phyloP scores from a whole-genome alignment of 2,329 filamentous ascomycete genomes.

The Aspergillus pseudonomiae region DNA sequence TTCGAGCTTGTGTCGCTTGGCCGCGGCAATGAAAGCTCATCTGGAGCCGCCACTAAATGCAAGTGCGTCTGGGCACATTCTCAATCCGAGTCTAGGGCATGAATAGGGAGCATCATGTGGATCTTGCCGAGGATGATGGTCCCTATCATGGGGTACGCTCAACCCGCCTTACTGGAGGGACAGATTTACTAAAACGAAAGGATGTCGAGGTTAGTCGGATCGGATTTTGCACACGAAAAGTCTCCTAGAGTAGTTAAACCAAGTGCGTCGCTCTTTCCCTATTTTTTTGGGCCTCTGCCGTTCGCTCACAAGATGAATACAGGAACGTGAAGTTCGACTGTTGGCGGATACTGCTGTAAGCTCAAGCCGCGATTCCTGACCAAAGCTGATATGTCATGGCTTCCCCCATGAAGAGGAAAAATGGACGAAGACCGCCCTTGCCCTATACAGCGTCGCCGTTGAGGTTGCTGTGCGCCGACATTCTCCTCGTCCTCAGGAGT shows the following conservation, averaged over 20 bases:
- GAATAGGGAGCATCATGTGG: neutral
- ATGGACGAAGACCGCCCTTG: constrained; percentile 24
- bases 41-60: too few relatives aligned
- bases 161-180: neutral
- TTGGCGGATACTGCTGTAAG: neutral
- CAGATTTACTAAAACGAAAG: neutral
- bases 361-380: neutral
- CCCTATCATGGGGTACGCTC: neutral
- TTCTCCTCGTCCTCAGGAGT: constrained; percentile 39
- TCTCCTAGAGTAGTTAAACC: too few relatives aligned
- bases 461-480: constrained; percentile 42
- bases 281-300: neutral
- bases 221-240: too few relatives aligned
- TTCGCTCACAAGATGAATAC: neutral
- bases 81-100: too few relatives aligned
- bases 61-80: too few relatives aligned
- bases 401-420: neutral
- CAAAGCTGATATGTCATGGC: neutral
- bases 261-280: neutral
- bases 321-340: neutral
- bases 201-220: too few relatives aligned
- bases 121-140: neutral
- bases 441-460: constrained; percentile 45
- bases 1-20: too few relatives aligned
- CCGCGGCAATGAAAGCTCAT: too few relatives aligned